These are phyloP conservation scores for Linum lewisii DNA, from an alignment of 345 rosid species.

Conservation along the genomic window DNA sequence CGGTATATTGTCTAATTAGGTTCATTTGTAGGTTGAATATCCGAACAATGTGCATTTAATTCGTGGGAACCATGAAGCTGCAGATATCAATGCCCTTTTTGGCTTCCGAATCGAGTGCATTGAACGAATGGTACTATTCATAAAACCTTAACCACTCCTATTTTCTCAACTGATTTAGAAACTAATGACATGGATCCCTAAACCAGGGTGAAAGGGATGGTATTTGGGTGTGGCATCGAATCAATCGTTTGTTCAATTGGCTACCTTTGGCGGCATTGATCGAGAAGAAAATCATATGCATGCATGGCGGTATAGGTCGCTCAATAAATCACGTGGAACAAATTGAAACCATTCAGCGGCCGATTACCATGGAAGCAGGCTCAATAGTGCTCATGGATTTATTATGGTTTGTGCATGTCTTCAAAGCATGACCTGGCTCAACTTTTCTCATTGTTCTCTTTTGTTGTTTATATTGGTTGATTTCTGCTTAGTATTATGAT, in stretches of 20 bases:
- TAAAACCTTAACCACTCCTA: neutral
- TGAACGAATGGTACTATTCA: constrained; percentile 79
- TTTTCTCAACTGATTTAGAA: constrained; percentile 13
- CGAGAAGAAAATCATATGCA: constrained; percentile 93
- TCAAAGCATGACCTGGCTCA: no score
- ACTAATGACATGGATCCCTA: constrained; percentile 19
- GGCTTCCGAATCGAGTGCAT: constrained; percentile 97
- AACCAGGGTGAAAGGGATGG: constrained; percentile 97
- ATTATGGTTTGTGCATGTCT: constrained; percentile 53
- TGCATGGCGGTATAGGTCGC: constrained; percentile 99
- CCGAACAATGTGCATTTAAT: constrained; percentile 79
- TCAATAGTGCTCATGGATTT: constrained; percentile 96
- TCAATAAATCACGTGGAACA: constrained; percentile 96
- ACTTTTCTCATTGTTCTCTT: constrained; percentile 6
- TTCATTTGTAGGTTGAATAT: constrained; percentile 71
- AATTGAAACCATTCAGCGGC: constrained; percentile 92
- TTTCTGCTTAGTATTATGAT: constrained; percentile 9
- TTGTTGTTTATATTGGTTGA: neutral
- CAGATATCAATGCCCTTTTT: constrained; percentile 97
- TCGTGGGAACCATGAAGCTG: constrained; percentile 99
- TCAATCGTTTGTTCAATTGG: constrained; percentile 96
- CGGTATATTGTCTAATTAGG: constrained; percentile 15
- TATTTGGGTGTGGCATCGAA: constrained; percentile 97
- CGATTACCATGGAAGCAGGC: constrained; percentile 94
- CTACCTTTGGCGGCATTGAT: constrained; percentile 92